A percentile compares a stretch with the other conserved stretches of the same genome.
Evolutionary conservation across 805 yeast genomes (phyloP).

Genomic region (Diddensiella santjacobensis): DNA sequence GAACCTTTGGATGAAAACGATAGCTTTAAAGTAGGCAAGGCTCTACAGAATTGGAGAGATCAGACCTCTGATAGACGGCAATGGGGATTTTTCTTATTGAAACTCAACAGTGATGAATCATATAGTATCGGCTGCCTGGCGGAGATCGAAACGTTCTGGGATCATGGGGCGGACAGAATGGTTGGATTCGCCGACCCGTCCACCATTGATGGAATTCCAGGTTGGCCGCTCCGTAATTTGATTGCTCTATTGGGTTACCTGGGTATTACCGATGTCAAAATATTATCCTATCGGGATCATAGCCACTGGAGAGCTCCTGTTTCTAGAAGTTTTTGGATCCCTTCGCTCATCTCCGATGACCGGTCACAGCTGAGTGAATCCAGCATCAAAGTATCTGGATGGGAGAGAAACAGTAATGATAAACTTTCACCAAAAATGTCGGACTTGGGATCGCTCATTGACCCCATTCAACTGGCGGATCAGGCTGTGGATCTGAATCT

Average conservation of each 20-base stretch:
- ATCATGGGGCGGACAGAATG: constrained; percentile 8
- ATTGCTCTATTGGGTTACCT: constrained; percentile 44
- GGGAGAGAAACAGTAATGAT: constrained; percentile 78
- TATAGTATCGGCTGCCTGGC: constrained; percentile 19
- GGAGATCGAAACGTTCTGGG: constrained; percentile 23
- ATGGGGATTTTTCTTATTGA: constrained; percentile 32
- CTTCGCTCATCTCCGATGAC: constrained; percentile 16
- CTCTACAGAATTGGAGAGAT: constrained; percentile 15
- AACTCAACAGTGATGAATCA: constrained; percentile 12
- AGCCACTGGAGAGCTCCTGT: constrained; percentile 7
- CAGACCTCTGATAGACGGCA: constrained; percentile 15
- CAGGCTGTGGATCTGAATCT: constrained; percentile 91
- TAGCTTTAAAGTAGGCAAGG: constrained; percentile 1
- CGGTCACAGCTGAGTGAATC: neutral
- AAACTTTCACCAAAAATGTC: constrained; percentile 79
- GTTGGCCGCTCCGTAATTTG: constrained; percentile 57
- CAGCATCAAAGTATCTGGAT: constrained; percentile 56
- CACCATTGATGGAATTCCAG: constrained; percentile 38
- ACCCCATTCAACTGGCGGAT: constrained; percentile 77
- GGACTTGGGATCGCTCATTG: constrained; percentile 73
- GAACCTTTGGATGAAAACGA: neutral
- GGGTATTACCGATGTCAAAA: constrained; percentile 35
- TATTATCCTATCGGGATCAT: constrained; percentile 40
- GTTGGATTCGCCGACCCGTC: constrained; percentile 42
- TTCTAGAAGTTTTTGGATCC: constrained; percentile 29